phyloP scores from a whole-genome alignment of 129 eudicot genomes.

The Saussurea involucrata region DNA sequence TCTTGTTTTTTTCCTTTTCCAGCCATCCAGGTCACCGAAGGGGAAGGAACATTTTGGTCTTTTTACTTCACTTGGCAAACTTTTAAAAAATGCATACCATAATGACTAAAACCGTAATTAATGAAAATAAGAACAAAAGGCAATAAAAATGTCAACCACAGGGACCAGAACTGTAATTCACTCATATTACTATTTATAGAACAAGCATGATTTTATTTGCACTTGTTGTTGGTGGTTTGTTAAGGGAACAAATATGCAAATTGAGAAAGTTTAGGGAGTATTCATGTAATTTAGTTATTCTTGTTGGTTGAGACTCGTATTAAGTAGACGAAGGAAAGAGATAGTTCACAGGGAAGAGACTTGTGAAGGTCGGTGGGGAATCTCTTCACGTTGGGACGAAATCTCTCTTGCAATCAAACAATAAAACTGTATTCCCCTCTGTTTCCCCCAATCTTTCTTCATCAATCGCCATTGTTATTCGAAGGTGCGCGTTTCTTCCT shows the following conservation, averaged over 20 bases:
- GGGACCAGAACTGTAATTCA: neutral
- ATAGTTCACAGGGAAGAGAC: slow-evolving; percentile 6
- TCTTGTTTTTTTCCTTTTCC: too few species aligned
- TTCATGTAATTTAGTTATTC: neutral
- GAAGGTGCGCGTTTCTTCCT: slow-evolving; percentile 8
- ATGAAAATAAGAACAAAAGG: neutral
- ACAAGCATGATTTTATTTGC: neutral
- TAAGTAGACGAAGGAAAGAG: neutral
- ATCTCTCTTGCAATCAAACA: slow-evolving; percentile 7
- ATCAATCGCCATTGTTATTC: slow-evolving; percentile 5
- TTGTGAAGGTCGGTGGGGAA: slow-evolving; percentile 4
- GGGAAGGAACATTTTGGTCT: neutral
- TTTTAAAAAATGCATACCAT: too few species aligned
- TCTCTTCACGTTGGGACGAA: slow-evolving; percentile 16
- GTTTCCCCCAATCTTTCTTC: neutral
- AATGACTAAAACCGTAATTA: neutral
- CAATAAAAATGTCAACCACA: neutral
- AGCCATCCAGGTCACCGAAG: neutral
- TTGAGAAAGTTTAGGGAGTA: neutral
- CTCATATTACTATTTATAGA: too few species aligned
- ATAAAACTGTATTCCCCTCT: slow-evolving; percentile 11
- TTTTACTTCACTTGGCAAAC: neutral
- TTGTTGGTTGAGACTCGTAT: neutral
- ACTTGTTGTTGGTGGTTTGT: neutral
- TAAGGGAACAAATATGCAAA: neutral